Percentiles rank a stretch among this genome's conserved stretches.
Conservation (phyloP, 352 stramenopile species). For the Globisporangium paddicum region DNA sequence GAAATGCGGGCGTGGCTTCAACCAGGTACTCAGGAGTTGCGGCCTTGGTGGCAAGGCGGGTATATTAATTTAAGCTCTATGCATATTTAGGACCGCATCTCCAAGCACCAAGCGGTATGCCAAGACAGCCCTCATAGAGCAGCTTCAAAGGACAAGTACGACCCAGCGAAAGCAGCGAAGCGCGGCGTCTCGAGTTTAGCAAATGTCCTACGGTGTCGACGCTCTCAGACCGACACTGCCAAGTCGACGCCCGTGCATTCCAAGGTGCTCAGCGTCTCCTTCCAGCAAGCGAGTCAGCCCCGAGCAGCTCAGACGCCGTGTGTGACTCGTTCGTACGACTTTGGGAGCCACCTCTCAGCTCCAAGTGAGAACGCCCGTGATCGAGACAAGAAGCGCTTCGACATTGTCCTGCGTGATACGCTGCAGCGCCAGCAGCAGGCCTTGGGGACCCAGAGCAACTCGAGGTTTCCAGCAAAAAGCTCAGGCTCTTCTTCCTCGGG, state of each 20-base stretch:
- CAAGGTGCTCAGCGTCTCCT: not conserved
- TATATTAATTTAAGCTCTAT: not conserved
- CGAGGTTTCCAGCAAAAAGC: not conserved
- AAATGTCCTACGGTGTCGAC: not conserved
- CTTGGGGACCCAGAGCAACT: not conserved
- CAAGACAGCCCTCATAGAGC: not conserved
- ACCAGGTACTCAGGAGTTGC: too few relatives aligned
- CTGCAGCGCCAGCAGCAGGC: not conserved
- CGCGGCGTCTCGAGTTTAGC: not conserved
- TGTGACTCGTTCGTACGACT: constrained; percentile 8
- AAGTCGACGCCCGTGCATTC: not conserved
- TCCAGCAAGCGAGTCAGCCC: not conserved
- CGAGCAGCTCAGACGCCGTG: not conserved
- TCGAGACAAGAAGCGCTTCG: constrained; percentile 12
- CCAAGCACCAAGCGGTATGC: constrained; percentile 70
- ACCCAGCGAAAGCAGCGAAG: not conserved
- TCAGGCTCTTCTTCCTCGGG: constrained; percentile 11
- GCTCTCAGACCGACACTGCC: not conserved
- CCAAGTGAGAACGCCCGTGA: not conserved
- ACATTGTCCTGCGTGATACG: constrained; percentile 18
- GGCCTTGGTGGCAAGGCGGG: not conserved
- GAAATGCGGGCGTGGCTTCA: constrained; percentile 50
- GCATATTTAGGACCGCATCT: constrained; percentile 39
- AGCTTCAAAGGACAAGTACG: not conserved
- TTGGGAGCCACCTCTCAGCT: not conserved